Base-by-base conservation (phyloP, 306 rosid genomes). In the Dalbergia oliveri region DNA sequence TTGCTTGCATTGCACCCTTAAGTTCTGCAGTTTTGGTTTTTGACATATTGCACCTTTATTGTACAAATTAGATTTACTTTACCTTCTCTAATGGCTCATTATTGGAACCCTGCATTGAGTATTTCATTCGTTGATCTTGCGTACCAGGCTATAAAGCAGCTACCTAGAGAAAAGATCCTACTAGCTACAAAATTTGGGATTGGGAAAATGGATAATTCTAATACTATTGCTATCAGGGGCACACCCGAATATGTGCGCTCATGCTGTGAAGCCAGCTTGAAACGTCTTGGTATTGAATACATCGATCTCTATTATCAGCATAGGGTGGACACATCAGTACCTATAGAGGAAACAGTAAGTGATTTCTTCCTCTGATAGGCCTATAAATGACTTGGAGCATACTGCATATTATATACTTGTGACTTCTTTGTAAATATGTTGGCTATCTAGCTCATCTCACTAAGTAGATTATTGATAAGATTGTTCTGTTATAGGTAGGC, bases 251-350 rank as follows among this genome's bases (percentile, higher is more conserved):
- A 91, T 73, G 94, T 87, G 45, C 95, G 97, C 12, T 80, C 87
- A 3, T 67, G 90, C 31, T 91, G 95, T 18, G 95, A 91, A 79
- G 95, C 90, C 34, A 91, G 97, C 75, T 85, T 94, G 84, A 89
- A 90, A 73, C 94, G 94, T 23, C 98, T 94, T 35, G 89, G 35
- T 19, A 81, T 94, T 8, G 86, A 88, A 11, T 91, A 85, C 81
- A 92, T 91, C 43, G 98, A 94, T 80, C 92, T 94, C 54, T 94
- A 91, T 80, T 94, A 91, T 78, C 95, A 89, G 62, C 97, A 94
- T 57, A 86, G 94, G 47, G 80, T 84, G 12, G 88, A 84, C 72
- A 50, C 6, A 13, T 45, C 88, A 6, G 84, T 87, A 43, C 90
- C 98, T 5, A 90, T 91, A 34, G 98, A 94, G 57, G 91, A 90